Evolutionary conservation across 176 grass and related monocot species (phyloP).

Genomic region (Hyparrhenia diplandra): DNA sequence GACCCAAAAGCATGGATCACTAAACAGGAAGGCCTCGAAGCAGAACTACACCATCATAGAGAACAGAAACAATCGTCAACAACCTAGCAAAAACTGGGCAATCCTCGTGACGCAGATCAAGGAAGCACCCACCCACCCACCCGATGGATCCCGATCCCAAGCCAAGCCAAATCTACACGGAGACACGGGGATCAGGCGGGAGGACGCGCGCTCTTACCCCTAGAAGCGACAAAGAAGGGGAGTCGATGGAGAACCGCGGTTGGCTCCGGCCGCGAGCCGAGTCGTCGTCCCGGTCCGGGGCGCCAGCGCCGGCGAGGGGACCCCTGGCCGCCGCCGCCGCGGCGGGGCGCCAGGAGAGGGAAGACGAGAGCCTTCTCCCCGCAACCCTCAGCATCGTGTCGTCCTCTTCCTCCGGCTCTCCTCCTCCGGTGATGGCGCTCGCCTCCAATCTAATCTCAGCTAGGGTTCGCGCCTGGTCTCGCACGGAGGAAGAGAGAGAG

Average conservation of each 20-base stretch:
- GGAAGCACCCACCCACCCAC: neutral
- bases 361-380: constrained; percentile 53
- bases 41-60: neutral
- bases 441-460: constrained; percentile 14
- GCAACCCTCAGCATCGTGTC: constrained; percentile 53
- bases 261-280: neutral
- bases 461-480: constrained; percentile 33
- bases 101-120: neutral
- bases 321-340: constrained; percentile 12
- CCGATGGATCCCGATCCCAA: neutral
- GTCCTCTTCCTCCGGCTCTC: no score
- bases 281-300: constrained; percentile 26
- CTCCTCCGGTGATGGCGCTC: neutral
- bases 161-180: constrained; percentile 17
- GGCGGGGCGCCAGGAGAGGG: constrained; percentile 42
- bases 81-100: no score
- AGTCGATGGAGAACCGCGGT: constrained; percentile 33
- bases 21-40: neutral
- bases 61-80: neutral
- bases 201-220: constrained; percentile 10
- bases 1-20: neutral
- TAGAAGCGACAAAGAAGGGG: constrained; percentile 28
- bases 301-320: constrained; percentile 13
- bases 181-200: neutral
- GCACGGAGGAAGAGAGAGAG: neutral